Base-by-base conservation (phyloP, 352 stramenopile genomes). In the Pythium oligandrum region DNA sequence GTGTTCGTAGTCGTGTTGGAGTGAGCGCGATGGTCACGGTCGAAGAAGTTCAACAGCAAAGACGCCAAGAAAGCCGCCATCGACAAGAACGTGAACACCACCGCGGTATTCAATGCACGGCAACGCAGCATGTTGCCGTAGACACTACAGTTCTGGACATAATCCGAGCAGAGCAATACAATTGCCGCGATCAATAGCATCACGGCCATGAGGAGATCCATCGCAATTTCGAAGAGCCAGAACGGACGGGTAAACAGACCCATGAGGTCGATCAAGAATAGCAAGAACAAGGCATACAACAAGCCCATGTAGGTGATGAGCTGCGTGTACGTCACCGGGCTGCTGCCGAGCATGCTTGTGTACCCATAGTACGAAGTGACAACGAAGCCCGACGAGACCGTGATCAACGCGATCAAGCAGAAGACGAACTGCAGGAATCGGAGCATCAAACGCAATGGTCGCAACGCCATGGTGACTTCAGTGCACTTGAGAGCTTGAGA, bases 121-220 rank as follows among this genome's bases (percentile, higher is more conserved):
- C 78, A 90, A 52, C 74, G 78, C 34, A 90, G 61, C 78, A 85
- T 86, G 67, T 80, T 80, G 48, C 70, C 70, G 53, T 88, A 90
- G 9, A 87, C 60, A 8, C 62, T 63, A 56, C 78, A 90, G 55
- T 87, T 53, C 30, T 67, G 39, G 11, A 90, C 75, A 49, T 83
- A 90, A 62, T 90, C 78, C 6, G 70, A 83, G n/a, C 67, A 52
- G 4, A 90, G 68, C 53, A 91, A 50, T 39, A 89, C 73, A 52
- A 89, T 84, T 17, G 75, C 77, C 11, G 76, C 78, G 7, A 91
- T 55, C 6, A 88, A 55, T 33, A 88, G 60, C 59, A 84, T 48
- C n/a, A 75, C 43, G n/a, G 70, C 61, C 33, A 88, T 37, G 10
- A 83, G 6, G 11, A 84, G 58, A 47, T 91, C 81, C 50, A 84